Evolutionary conservation across 2,329 filamentous ascomycete genomes (phyloP).

Genomic region (Aspergillus sojae): DNA sequence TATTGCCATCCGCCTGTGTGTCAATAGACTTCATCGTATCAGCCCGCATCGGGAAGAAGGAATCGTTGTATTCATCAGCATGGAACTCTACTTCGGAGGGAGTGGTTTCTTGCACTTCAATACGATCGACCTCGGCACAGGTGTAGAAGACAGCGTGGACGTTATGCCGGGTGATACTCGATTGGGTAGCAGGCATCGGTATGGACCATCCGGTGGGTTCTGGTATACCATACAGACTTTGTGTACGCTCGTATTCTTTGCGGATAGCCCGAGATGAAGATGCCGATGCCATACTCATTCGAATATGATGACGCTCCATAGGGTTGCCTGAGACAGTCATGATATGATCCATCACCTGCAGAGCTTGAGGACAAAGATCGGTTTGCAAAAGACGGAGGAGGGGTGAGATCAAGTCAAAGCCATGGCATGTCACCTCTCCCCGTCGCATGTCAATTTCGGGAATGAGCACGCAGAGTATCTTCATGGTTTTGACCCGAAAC

Average conservation of each 20-base stretch:
- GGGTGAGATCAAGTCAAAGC: constrained; percentile 92
- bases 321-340: constrained; percentile 91
- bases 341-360: constrained; percentile 90
- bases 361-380: constrained; percentile 87
- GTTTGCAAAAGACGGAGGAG: constrained; percentile 87
- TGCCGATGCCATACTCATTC: constrained; percentile 93
- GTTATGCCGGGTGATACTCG: constrained; percentile 81
- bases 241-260: constrained; percentile 92
- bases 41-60: constrained; percentile 78
- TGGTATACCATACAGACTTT: constrained; percentile 94
- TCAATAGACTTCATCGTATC: constrained; percentile 95
- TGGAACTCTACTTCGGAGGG: constrained; percentile 93
- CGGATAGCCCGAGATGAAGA: constrained; percentile 81
- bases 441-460: constrained; percentile 92
- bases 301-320: constrained; percentile 89
- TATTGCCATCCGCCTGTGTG: constrained; percentile 60
- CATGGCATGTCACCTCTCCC: constrained; percentile 84
- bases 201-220: constrained; percentile 96
- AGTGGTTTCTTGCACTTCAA: constrained; percentile 62
- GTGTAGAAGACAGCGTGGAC: constrained; percentile 97
- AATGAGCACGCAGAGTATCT: constrained; percentile 80
- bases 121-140: constrained; percentile 69
- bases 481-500: constrained; percentile 93
- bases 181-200: constrained; percentile 87
- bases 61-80: constrained; percentile 78